Base-by-base conservation (phyloP, 441 rosid species). In the Isatis lusitanica region DNA sequence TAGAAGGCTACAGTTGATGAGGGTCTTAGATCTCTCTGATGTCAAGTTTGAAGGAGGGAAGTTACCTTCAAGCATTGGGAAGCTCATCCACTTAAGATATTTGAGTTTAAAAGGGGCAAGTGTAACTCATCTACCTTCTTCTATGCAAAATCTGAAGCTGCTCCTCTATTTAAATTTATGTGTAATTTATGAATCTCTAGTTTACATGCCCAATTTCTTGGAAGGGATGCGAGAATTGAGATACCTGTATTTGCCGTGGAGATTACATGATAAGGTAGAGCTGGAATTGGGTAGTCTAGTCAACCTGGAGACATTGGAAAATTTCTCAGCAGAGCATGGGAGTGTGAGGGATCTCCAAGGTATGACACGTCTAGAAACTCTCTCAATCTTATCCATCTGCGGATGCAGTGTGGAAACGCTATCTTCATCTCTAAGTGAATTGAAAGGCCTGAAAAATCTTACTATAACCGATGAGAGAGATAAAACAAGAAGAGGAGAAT, bases 201-300 rank as follows among this genome's bases (percentile, higher is more conserved):
- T 31, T 7, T 31, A 31, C 50, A 40, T 40, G 0, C 13, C 55
- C 30, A 50, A 9, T 21, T 3, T 17, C 13, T 9, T 50, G 7
- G 21, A 50, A 3, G 55, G 9, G n/a, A 50, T 31, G 35, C 35
- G 35, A 31, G 35, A 31, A 31, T 2, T 31, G 35, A 31, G 6
- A 31, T 31, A 31, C 35, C 35, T 31, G 35, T 5, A 31, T 31
- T 31, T 63, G 4, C 67, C 67, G 0, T 0, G 0, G 2, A 2
- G 5, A 4, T 7, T 38, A 11, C 9, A 68, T 52, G 26, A 11
- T 7, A 12, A 39, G 7, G 11, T 46, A 12, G 36, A 56, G 9
- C 12, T 74, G 31, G 42, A 57, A 74, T 24, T 74, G 15, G 59
- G 36, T 33, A 17, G 57, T 36, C 39, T 74, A 5, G 9, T 51